Evolutionary conservation across 2,329 filamentous ascomycete genomes (phyloP).

Genomic region (Fusarium sulawesiense): DNA sequence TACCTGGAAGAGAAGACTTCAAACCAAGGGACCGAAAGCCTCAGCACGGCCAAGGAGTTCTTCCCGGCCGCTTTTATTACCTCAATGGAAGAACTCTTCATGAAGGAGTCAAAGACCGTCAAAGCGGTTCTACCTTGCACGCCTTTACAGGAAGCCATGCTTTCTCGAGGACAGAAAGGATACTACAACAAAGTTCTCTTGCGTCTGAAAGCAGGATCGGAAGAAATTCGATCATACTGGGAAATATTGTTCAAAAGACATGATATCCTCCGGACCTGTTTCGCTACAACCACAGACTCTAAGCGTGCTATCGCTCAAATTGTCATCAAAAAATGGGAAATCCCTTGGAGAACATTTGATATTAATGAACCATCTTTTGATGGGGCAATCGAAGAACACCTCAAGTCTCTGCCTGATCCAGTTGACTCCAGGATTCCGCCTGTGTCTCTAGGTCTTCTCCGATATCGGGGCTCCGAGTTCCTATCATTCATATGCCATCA

Average conservation of each 20-base stretch:
- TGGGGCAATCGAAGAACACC: conserved; percentile 54
- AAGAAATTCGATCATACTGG: conserved; percentile 71
- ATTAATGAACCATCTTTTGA: conserved; percentile 50
- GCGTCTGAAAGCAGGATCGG: conserved; percentile 62
- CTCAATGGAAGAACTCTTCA: conserved; percentile 49
- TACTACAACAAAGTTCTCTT: conserved; percentile 82
- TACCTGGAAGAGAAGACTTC: conserved; percentile 19
- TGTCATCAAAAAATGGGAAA: conserved; percentile 63
- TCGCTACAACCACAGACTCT: conserved; percentile 71
- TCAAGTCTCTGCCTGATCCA: conserved; percentile 51
- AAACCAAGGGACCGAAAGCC: not conserved
- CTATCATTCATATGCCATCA: conserved; percentile 75
- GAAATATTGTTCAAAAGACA: conserved; percentile 71
- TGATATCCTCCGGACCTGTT: conserved; percentile 81
- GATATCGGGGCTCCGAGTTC: conserved; percentile 47
- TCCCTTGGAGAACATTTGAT: conserved; percentile 56
- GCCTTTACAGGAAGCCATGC: conserved; percentile 88
- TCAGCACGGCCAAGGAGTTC: conserved; percentile 9
- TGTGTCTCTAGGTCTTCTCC: conserved; percentile 58
- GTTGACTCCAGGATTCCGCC: conserved; percentile 60
- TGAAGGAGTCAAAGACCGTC: conserved; percentile 51
- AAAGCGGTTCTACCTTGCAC: conserved; percentile 80
- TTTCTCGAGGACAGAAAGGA: conserved; percentile 64
- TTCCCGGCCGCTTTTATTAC: conserved; percentile 47
- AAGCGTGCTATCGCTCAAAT: conserved; percentile 78